Conservation (phyloP, 163 green algal genomes). For the Chlamydomonas reinhardtii region DNA sequence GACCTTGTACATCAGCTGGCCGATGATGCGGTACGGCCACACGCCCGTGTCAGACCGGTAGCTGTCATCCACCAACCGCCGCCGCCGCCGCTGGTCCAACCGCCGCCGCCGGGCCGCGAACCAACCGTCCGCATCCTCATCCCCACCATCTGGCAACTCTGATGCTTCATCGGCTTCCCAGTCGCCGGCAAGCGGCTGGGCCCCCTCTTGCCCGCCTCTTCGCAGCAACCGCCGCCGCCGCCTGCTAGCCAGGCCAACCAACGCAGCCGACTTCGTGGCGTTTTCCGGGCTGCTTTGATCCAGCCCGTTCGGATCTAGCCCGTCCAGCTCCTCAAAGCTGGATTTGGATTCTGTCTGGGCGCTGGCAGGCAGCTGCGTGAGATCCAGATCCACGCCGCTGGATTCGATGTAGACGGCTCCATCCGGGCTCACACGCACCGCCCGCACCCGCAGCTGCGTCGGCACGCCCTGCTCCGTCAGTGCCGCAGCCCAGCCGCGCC, state of each 20-base stretch:
- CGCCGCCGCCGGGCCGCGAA: background rate
- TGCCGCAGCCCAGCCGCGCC: too few species aligned
- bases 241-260: too few species aligned
- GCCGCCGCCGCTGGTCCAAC: background rate
- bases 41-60: background rate
- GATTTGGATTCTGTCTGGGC: background rate
- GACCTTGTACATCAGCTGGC: constrained; percentile 4
- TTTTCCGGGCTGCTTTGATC: too few species aligned
- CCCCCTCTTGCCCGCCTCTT: too few species aligned
- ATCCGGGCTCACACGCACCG: background rate
- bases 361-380: background rate
- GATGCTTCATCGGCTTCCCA: too few species aligned
- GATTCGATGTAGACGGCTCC: constrained; percentile 8
- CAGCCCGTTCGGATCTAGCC: too few species aligned
- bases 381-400: background rate
- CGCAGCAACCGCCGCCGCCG: too few species aligned
- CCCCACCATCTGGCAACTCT: too few species aligned
- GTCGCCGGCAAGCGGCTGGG: too few species aligned
- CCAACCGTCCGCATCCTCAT: background rate
- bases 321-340: too few species aligned
- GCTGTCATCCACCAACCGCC: constrained; percentile 16
- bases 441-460: background rate
- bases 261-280: too few species aligned
- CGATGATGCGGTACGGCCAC: constrained; percentile 23
- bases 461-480: background rate